Percentiles rank a stretch among this genome's conserved stretches.
These are phyloP conservation scores for Xylaria sp. DNA, from an alignment of 2,329 filamentous ascomycete species.

Conservation along the genomic window DNA sequence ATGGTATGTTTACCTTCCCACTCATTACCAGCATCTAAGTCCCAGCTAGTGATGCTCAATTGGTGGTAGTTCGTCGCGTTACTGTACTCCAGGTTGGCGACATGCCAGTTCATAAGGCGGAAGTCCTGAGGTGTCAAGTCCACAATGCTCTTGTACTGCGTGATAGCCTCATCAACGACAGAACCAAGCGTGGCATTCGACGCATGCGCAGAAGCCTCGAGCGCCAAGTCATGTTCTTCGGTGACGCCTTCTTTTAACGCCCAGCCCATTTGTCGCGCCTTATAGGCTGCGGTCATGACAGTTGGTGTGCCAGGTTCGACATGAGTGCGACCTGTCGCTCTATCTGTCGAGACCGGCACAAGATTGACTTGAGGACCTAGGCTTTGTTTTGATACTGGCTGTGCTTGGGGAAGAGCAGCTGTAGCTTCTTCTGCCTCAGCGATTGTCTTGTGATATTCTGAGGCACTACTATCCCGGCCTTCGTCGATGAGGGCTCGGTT, in stretches of 20 bases:
- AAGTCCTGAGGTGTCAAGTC: constrained; percentile 82
- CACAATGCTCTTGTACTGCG: constrained; percentile 77
- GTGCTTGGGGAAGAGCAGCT: constrained; percentile 53
- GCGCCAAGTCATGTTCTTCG: constrained; percentile 62
- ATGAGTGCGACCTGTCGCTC: constrained; percentile 67
- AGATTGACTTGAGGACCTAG: constrained; percentile 50
- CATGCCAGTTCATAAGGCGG: constrained; percentile 92
- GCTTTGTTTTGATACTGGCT: constrained; percentile 49
- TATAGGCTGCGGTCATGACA: constrained; percentile 67
- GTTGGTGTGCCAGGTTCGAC: constrained; percentile 64
- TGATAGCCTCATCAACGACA: constrained; percentile 88
- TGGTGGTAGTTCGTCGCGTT: constrained; percentile 85
- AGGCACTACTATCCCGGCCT: constrained; percentile 70
- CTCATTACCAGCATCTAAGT: constrained; percentile 95
- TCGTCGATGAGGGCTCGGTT: constrained; percentile 76
- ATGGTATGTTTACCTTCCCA: constrained; percentile 94
- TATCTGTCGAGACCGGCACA: constrained; percentile 60
- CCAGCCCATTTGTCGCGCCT: constrained; percentile 81
- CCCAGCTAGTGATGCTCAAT: constrained; percentile 86
- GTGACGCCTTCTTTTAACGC: constrained; percentile 58
- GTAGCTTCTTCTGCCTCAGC: constrained; percentile 66
- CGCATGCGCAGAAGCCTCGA: constrained; percentile 59
- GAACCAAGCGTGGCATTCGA: constrained; percentile 73
- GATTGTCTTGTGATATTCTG: constrained; percentile 66
- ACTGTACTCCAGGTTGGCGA: constrained; percentile 96